These are phyloP conservation scores for Mrakia gelida DNA, from an alignment of 768 basidiomycete genomes.

Conservation along the genomic window DNA sequence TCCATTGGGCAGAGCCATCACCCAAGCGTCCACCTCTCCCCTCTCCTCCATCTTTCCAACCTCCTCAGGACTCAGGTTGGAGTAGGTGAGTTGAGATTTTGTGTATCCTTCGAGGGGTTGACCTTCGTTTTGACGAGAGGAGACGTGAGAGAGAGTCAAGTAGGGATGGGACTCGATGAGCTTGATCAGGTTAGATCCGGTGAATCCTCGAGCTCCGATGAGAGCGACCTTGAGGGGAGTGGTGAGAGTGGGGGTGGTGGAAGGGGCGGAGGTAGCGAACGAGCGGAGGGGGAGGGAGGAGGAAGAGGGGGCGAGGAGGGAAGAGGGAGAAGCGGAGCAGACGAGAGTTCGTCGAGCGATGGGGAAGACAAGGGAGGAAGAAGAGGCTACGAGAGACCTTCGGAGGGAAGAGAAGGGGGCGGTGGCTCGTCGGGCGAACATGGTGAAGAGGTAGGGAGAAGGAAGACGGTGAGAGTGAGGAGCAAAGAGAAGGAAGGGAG, in stretches of 20 bases:
- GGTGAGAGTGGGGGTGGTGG: constrained; percentile 52
- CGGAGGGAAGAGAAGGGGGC: not conserved
- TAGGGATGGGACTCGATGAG: constrained; percentile 85
- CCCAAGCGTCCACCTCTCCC: constrained; percentile 93
- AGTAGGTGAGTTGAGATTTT: constrained; percentile 68
- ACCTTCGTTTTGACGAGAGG: constrained; percentile 89
- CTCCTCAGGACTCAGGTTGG: constrained; percentile 70
- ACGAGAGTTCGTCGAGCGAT: constrained; percentile 2
- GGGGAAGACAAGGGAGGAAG: constrained; percentile 39
- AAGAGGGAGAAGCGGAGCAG: not conserved
- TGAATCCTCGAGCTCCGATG: constrained; percentile 93
- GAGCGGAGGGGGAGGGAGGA: constrained; percentile 1
- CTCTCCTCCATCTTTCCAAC: constrained; percentile 84
- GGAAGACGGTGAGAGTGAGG: not conserved
- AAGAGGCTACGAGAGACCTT: constrained; percentile 40
- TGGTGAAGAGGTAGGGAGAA: not conserved
- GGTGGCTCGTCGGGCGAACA: not conserved
- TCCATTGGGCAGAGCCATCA: constrained; percentile 98
- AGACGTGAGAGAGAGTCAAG: constrained; percentile 87
- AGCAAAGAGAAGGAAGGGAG: not conserved
- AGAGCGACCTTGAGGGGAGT: constrained; percentile 85
- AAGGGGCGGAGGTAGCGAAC: constrained; percentile 33
- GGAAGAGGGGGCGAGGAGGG: not conserved
- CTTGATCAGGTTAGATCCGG: constrained; percentile 83
- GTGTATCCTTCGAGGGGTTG: constrained; percentile 72